phyloP scores from a whole-genome alignment of 495 filamentous ascomycete genomes.

The Margaritispora aquatica region DNA sequence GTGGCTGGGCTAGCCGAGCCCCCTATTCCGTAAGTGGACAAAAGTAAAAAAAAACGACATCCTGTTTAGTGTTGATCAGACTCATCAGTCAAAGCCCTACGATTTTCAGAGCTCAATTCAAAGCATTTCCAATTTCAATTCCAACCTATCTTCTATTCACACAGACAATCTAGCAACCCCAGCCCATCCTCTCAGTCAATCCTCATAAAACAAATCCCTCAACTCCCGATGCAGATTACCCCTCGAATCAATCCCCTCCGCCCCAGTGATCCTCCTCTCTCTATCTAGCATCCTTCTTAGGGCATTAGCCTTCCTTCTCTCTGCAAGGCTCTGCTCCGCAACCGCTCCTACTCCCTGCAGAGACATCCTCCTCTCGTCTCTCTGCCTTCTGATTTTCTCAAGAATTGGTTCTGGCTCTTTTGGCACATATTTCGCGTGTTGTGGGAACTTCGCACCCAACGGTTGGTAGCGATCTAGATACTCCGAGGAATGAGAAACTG shows the following conservation, averaged over 20 bases:
- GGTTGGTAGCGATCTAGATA: conserved; percentile 14
- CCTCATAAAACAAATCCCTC: conserved; percentile 16
- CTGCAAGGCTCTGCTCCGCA: no score
- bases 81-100: no score
- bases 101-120: no score
- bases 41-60: no score
- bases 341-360: no score
- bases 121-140: no score
- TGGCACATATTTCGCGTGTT: conserved; percentile 5
- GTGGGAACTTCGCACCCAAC: background rate
- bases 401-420: conserved; percentile 11
- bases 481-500: conserved; percentile 2
- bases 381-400: conserved; percentile 16
- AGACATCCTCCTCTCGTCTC: background rate
- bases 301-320: background rate
- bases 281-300: background rate
- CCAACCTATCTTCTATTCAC: background rate
- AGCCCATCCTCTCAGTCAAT: background rate
- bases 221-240: conserved; percentile 10
- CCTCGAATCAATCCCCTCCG: background rate
- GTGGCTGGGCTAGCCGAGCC: no score
- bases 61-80: no score
- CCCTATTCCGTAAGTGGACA: background rate
- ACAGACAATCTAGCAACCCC: background rate
- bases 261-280: background rate